Evolutionary conservation across 2,329 filamentous ascomycete species (phyloP), one percentile per base, ranked within the genome.

Genomic region (Fusarium sp.): DNA sequence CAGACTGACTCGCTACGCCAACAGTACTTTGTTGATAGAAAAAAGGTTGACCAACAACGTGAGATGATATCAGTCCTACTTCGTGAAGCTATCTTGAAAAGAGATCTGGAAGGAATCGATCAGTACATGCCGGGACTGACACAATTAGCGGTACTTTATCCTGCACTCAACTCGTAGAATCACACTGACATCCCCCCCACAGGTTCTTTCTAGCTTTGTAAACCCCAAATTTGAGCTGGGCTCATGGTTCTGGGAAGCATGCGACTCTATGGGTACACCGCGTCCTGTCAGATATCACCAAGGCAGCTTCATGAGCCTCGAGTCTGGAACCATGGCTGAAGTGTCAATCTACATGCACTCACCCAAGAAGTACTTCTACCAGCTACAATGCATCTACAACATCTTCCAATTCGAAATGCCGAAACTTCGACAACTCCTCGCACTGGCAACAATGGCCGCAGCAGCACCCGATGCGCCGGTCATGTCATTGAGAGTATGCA

Each of bases 191-290:
- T 1, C 1, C 3, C 1, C 2, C 0, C 10, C 26, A 28, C 6
- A 74, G 72, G 55, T 63, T 2, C 58, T 67, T 5, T 52, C 65
- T 6, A 71, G 67, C n/a, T 58, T 73, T 7, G n/a, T 73, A 1
- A 72, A 71, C 14, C 63, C 68, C 1, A 42, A 38, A 2, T 56
- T 74, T 17, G 55, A 60, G 8, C 20, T 74, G 1, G 72, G 66
- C 3, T 42, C 50, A 1, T 74, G 72, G 72, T 74, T 74, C 34
- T 74, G 71, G 71, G 57, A 74, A 31, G 66, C 66, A 4, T 70
- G 66, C 3, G 46, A 48, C 10, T n/a, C 22, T 1, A 51, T 51
- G 34, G 49, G 52, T 6, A 66, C 38, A 5, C 56, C 58, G 5
- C 61, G 72, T 0, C 70, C 72, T 3, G 40, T 66, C 11, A 50